Percentiles rank a stretch among this genome's conserved stretches.
phyloP scores from a whole-genome alignment of 176 grass and related monocot species.

The Ensete glaucum region DNA sequence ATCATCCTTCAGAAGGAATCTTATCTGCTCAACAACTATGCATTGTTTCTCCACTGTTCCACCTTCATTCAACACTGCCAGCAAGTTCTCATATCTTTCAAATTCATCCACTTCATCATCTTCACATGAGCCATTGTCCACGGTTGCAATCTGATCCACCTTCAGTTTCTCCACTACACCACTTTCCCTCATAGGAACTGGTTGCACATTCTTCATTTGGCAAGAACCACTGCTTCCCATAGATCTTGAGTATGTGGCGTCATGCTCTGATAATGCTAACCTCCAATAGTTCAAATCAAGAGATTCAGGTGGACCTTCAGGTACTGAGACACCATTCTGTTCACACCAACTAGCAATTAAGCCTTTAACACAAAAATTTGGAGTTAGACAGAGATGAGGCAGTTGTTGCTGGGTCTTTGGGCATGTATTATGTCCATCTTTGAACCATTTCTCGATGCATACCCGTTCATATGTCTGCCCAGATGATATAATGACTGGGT shows the following conservation, averaged over 20 bases:
- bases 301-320: slow-evolving; percentile 55
- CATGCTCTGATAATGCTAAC: slow-evolving; percentile 32
- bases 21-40: slow-evolving; percentile 52
- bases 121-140: slow-evolving; percentile 9
- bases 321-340: slow-evolving; percentile 50
- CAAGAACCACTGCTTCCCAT: slow-evolving; percentile 7
- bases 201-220: slow-evolving; percentile 7
- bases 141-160: not conserved
- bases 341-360: slow-evolving; percentile 81
- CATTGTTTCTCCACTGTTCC: slow-evolving; percentile 28
- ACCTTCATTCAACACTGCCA: slow-evolving; percentile 32
- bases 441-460: slow-evolving; percentile 90
- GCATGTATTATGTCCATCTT: slow-evolving; percentile 53
- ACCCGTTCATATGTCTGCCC: slow-evolving; percentile 86
- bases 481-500: slow-evolving; percentile 67
- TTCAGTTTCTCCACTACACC: not conserved
- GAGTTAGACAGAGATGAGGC: slow-evolving; percentile 48
- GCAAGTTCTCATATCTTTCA: slow-evolving; percentile 43
- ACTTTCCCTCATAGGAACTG: slow-evolving; percentile 16
- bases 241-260: slow-evolving; percentile 10
- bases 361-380: slow-evolving; percentile 78
- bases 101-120: slow-evolving; percentile 14
- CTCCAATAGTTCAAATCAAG: slow-evolving; percentile 55
- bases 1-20: slow-evolving; percentile 59
- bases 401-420: slow-evolving; percentile 73